Percentiles rank a stretch among this genome's conserved stretches.
Evolutionary conservation across 441 rosid species (phyloP).

Genomic region (Lepidium campestre): DNA sequence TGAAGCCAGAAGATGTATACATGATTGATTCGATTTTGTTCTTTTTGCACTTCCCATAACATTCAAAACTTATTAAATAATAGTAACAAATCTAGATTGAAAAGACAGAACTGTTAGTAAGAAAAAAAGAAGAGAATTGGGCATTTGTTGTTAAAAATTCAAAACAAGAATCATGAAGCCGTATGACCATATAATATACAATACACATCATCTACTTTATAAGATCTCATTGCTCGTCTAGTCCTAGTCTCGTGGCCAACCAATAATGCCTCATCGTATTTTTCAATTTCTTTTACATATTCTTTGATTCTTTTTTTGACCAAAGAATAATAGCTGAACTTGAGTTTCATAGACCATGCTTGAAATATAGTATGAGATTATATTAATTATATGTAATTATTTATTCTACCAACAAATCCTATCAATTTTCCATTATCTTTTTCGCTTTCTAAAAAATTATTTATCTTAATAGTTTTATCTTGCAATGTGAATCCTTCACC

Average conservation of each 20-base stretch:
- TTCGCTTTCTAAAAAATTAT: background rate
- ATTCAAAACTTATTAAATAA: background rate
- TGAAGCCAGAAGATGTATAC: conserved; percentile 29
- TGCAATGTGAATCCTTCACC: background rate
- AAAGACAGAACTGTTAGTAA: background rate
- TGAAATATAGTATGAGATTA: background rate
- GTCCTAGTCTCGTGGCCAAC: conserved; percentile 21
- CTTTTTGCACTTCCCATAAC: conserved; percentile 25
- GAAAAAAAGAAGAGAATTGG: background rate
- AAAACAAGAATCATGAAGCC: conserved; percentile 24
- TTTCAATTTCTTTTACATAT: background rate
- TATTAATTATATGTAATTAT: background rate
- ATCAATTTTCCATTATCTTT: background rate
- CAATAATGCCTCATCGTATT: background rate
- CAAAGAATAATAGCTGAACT: background rate
- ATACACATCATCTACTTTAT: conserved; percentile 9
- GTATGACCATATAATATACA: conserved; percentile 18
- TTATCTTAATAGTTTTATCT: background rate
- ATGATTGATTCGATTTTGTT: conserved; percentile 29
- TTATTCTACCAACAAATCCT: background rate
- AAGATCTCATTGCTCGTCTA: conserved; percentile 8
- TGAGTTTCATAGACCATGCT: background rate
- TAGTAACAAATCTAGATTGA: background rate
- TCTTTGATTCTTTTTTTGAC: background rate
- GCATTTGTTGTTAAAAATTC: conserved; percentile 8